These are phyloP conservation scores for Pseudophaeomoniella oleicola DNA, from an alignment of 2,329 filamentous ascomycete species.

Conservation along the genomic window DNA sequence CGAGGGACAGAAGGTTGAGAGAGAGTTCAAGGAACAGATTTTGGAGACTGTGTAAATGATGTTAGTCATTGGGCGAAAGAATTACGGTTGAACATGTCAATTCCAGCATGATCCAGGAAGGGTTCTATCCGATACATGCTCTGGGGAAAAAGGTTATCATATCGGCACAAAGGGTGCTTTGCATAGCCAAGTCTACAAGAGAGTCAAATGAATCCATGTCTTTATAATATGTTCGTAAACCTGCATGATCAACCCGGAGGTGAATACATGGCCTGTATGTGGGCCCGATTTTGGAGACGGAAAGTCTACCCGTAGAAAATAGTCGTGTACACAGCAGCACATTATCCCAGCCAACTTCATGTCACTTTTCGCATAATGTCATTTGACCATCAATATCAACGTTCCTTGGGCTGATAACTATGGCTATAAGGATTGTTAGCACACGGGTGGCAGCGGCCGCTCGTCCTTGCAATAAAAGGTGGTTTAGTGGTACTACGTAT, in stretches of 20 bases:
- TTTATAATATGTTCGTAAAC: too few species aligned
- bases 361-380: too few species aligned
- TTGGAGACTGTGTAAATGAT: conserved; percentile 75
- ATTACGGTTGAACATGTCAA: background rate
- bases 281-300: too few species aligned
- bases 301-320: too few species aligned
- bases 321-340: too few species aligned
- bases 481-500: background rate
- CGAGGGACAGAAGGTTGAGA: conserved; percentile 94
- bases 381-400: too few species aligned
- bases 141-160: background rate
- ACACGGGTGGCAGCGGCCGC: background rate
- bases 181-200: background rate
- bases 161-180: background rate
- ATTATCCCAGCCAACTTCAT: too few species aligned
- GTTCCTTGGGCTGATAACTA: too few species aligned
- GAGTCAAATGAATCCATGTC: background rate
- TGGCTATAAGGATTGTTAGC: background rate
- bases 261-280: too few species aligned
- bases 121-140: background rate
- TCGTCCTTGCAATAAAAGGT: background rate
- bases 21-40: conserved; percentile 98
- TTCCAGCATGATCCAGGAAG: background rate
- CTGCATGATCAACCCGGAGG: too few species aligned
- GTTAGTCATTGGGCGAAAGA: background rate